A percentile compares a stretch with the other conserved stretches of the same genome.
Evolutionary conservation across 805 yeast species (phyloP).

Genomic region (Ogataea paraovalis): DNA sequence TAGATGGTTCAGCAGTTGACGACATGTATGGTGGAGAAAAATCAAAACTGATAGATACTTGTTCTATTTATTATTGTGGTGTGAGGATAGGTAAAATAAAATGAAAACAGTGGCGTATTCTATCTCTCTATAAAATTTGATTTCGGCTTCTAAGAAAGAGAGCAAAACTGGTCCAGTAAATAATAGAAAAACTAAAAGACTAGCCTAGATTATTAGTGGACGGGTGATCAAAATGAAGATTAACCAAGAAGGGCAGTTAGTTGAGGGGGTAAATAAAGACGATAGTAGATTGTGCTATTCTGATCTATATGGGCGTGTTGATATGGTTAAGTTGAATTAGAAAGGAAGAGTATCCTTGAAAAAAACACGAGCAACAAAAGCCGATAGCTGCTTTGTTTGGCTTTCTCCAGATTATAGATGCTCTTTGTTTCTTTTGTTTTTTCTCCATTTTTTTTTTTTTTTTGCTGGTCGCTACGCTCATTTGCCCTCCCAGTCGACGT

Average conservation of each 20-base stretch:
- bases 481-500: not conserved
- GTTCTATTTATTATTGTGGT: too few species aligned
- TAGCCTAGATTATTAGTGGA: too few species aligned
- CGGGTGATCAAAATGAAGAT: too few species aligned
- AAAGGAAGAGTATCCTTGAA: too few species aligned
- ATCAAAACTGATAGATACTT: not conserved
- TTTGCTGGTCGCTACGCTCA: not conserved
- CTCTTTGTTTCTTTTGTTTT: not conserved
- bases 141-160: not conserved
- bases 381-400: not conserved
- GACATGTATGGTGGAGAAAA: slow-evolving; percentile 10
- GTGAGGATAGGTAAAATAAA: too few species aligned
- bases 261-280: too few species aligned
- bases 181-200: not conserved
- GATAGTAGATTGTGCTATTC: too few species aligned
- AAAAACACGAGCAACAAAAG: too few species aligned
- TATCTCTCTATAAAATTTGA: not conserved
- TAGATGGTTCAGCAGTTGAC: slow-evolving; percentile 22
- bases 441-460: not conserved
- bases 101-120: not conserved
- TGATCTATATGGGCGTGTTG: too few species aligned
- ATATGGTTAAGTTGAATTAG: too few species aligned
- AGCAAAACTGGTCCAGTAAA: not conserved
- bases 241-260: too few species aligned
- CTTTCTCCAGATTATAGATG: not conserved